Conservation (phyloP, 2,329 filamentous ascomycete genomes). For the Phaeosphaeriaceae sp. region DNA sequence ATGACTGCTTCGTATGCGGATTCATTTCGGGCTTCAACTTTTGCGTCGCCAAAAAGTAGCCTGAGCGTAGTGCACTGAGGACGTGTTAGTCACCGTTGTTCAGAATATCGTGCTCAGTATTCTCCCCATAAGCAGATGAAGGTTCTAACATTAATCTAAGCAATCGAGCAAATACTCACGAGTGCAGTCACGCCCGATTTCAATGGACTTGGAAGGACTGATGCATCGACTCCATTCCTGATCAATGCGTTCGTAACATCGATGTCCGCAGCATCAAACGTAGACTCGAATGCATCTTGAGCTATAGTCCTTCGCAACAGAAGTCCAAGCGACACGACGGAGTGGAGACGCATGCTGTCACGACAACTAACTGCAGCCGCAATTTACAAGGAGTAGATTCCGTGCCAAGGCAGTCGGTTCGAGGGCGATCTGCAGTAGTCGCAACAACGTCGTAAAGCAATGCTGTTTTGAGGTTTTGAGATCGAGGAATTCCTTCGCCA, state of each 20-base stretch:
- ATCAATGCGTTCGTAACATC: constrained; percentile 27
- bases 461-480: not conserved
- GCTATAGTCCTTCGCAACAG: not conserved
- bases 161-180: constrained; percentile 14
- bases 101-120: no score
- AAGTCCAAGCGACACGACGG: constrained; percentile 1
- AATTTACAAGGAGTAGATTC: not conserved
- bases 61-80: constrained; percentile 29
- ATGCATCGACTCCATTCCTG: constrained; percentile 24
- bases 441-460: not conserved
- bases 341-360: not conserved
- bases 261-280: constrained; percentile 12
- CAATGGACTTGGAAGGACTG: constrained; percentile 19
- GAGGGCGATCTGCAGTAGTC: not conserved
- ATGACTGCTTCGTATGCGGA: constrained; percentile 23
- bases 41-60: constrained; percentile 19
- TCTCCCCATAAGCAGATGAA: no score
- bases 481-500: not conserved
- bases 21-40: constrained; percentile 19
- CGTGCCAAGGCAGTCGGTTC: not conserved
- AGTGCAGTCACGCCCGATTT: constrained; percentile 4
- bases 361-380: not conserved
- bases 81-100: not conserved
- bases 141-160: not conserved
- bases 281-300: constrained; percentile 19